A percentile compares a stretch with the other conserved stretches of the same genome.
Evolutionary conservation across 2,329 filamentous ascomycete species (phyloP).

Genomic region (Incumbomyces delicatus): DNA sequence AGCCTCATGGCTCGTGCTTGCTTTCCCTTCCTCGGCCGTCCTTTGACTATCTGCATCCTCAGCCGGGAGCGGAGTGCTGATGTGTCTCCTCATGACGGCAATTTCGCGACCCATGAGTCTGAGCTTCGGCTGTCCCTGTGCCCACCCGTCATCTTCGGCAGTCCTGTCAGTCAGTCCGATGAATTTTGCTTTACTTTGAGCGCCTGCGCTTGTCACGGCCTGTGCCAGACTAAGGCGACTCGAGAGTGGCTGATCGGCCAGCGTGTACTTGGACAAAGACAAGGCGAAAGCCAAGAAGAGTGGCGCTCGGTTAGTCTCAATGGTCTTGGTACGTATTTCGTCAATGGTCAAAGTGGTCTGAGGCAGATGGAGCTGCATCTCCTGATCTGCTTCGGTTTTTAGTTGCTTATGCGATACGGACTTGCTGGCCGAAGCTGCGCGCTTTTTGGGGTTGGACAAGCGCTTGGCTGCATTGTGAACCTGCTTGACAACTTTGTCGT

Average conservation of each 20-base stretch:
- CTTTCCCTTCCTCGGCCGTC: constrained; percentile 8
- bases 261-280: constrained; percentile 64
- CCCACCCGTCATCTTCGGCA: constrained; percentile 62
- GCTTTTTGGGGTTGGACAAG: constrained; percentile 43
- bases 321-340: constrained; percentile 45
- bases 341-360: constrained; percentile 25
- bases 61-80: constrained; percentile 46
- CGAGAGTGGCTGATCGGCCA: constrained; percentile 77
- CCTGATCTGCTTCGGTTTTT: constrained; percentile 19
- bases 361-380: constrained; percentile 28
- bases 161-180: constrained; percentile 60
- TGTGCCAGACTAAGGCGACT: constrained; percentile 74
- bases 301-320: constrained; percentile 73
- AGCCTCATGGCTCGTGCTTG: constrained; percentile 26
- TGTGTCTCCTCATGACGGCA: constrained; percentile 57
- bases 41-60: constrained; percentile 10
- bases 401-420: constrained; percentile 14
- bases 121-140: constrained; percentile 64
- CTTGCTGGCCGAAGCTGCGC: constrained; percentile 27
- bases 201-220: constrained; percentile 73
- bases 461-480: constrained; percentile 47
- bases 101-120: constrained; percentile 65
- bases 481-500: constrained; percentile 48
- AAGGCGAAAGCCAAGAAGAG: constrained; percentile 73
- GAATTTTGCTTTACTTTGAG: constrained; percentile 63